phyloP scores from a whole-genome alignment of 306 rosid species.

The Dicorynia guianensis region DNA sequence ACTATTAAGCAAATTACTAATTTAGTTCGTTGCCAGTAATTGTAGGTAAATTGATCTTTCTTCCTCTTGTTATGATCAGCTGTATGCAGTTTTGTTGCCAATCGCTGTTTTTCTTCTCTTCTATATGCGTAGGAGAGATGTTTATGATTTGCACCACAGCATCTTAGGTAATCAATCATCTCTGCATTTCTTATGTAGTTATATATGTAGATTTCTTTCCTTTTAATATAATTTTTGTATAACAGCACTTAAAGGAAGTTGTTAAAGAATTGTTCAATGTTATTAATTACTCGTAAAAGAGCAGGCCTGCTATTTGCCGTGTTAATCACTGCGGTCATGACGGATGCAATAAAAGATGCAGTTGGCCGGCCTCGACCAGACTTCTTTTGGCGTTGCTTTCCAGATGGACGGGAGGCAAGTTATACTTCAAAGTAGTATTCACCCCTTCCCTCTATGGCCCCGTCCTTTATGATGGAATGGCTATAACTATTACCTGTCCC shows the following conservation, averaged over 20 bases:
- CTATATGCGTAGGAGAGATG: slow-evolving; percentile 78
- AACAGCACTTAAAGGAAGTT: background rate
- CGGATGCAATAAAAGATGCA: slow-evolving; percentile 82
- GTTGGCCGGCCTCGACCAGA: slow-evolving; percentile 98
- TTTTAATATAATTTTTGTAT: too few species aligned
- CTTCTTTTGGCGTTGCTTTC: slow-evolving; percentile 98
- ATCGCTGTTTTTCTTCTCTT: slow-evolving; percentile 63
- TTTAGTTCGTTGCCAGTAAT: slow-evolving; percentile 19
- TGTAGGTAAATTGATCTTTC: background rate
- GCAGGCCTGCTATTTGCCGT: slow-evolving; percentile 84
- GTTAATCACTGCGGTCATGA: slow-evolving; percentile 78
- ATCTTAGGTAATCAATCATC: slow-evolving; percentile 63
- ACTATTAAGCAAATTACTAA: background rate
- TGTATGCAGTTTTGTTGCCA: slow-evolving; percentile 88
- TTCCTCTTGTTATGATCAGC: slow-evolving; percentile 53
- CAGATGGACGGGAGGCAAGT: slow-evolving; percentile 67
- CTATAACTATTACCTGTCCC: too few species aligned
- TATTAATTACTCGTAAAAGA: slow-evolving; percentile 24
- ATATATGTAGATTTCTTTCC: background rate
- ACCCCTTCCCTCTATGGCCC: too few species aligned
- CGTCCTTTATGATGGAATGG: too few species aligned
- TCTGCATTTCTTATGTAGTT: background rate
- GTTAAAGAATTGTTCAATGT: slow-evolving; percentile 15
- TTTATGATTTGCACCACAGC: slow-evolving; percentile 90
- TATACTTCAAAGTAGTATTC: too few species aligned